Conservation (phyloP, 345 rosid species). For the Salix udensis region DNA sequence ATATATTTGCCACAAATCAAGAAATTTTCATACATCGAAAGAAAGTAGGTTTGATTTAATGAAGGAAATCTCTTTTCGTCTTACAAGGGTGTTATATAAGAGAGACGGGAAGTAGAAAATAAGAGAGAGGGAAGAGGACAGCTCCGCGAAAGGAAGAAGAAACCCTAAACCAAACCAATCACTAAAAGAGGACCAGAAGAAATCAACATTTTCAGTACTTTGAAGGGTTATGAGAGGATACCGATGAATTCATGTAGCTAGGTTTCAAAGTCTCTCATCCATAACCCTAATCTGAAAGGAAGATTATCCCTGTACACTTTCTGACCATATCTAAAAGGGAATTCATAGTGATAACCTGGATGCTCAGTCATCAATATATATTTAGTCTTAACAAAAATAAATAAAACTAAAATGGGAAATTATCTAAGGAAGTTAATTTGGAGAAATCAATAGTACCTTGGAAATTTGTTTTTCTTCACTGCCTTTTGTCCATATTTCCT, state of each 20-base stretch:
- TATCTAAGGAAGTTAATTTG: neutral
- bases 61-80: neutral
- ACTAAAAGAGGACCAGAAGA: neutral
- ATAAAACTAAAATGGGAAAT: no score
- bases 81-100: neutral
- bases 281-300: neutral
- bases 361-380: neutral
- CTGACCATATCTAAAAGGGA: neutral
- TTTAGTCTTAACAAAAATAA: neutral
- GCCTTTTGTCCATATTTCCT: conserved; percentile 74
- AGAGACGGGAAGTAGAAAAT: no score
- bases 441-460: conserved; percentile 16
- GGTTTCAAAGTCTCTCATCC: neutral
- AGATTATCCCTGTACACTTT: neutral
- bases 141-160: neutral
- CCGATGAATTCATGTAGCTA: neutral
- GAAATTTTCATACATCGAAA: neutral
- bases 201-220: neutral
- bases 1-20: neutral
- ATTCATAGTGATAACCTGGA: neutral
- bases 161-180: conserved; percentile 9
- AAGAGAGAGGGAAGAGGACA: neutral
- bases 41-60: neutral
- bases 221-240: neutral
- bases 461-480: conserved; percentile 47